These are phyloP conservation scores for Cryphonectria japonica DNA, from an alignment of 2,329 filamentous ascomycete genomes.

Conservation along the genomic window DNA sequence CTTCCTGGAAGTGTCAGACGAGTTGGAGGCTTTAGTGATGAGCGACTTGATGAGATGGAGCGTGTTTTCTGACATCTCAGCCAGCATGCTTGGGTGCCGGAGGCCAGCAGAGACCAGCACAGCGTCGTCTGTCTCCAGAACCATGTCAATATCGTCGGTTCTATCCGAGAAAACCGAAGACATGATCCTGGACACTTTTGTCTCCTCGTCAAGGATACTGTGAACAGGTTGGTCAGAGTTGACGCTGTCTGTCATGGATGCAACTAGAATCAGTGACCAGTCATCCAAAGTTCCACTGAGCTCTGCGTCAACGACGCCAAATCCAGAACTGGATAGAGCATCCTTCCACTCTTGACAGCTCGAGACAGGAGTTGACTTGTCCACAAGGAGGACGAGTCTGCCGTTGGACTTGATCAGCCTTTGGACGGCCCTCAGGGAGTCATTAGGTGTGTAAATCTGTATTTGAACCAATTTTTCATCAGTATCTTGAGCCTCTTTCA, in stretches of 20 bases:
- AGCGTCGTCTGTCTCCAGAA: background rate
- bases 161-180: background rate
- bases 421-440: background rate
- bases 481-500: background rate
- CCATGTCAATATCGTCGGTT: background rate
- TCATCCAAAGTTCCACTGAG: background rate
- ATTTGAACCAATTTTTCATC: background rate
- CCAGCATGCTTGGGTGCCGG: background rate
- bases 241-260: background rate
- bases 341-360: background rate
- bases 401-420: background rate
- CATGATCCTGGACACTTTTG: background rate
- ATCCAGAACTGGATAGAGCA: background rate
- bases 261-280: background rate
- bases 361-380: background rate
- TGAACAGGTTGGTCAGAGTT: background rate
- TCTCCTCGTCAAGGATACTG: background rate
- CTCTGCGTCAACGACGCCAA: background rate
- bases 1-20: background rate
- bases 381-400: conserved; percentile 2
- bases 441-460: background rate
- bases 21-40: background rate
- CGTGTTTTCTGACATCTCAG: background rate
- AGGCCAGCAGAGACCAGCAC: background rate
- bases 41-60: background rate